Base-by-base conservation (phyloP, 768 basidiomycete species). In the Boletus pseudopeckii region DNA sequence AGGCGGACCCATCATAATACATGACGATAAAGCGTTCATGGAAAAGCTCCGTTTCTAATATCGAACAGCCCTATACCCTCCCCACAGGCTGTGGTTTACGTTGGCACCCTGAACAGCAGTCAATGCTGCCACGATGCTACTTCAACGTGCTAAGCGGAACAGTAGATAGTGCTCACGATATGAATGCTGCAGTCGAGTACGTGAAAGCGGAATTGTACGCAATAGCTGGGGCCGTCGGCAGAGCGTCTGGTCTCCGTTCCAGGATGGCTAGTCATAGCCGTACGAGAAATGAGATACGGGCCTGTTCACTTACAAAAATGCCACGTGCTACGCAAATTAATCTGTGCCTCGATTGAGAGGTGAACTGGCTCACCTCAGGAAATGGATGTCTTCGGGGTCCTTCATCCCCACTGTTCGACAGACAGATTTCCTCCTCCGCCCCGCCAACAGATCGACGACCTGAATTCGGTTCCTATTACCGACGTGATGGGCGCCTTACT, bases 31-130 rank as follows among this genome's bases (percentile, higher is more conserved):
- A 38, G 57, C 55, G 34, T 55, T 53, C 55, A 45, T 45, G 47
- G 38, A 43, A 47, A 20, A 28, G 26, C 22, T 30, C 58, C 48
- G 54, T 55, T 52, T 58, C 34, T 55, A 63, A 61, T 49, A 50
- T 53, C 52, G 26, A 58, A 57, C 58, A 58, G 62, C 64, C 65
- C 62, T 56, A 6, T 54, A 40, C 64, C 54, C 65, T 45, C 55
- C 53, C 50, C 52, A 18, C 30, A 48, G 58, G 66, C 66, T 68
- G 65, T 66, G 60, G 54, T 56, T 66, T 66, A 66, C 65, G 65
- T 66, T 54, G 58, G 4, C 47, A 65, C 60, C 66, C 65, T 68
- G 54, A 57, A 59, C 47, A 54, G 63, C 65, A 64, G 45, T 40
- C 50, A 18, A 48, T 46, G 46, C 49, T 59, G 56, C 61, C 65